These are phyloP conservation scores for Phalaenopsis equestris DNA, from an alignment of 106 monocot species.

Conservation along the genomic window DNA sequence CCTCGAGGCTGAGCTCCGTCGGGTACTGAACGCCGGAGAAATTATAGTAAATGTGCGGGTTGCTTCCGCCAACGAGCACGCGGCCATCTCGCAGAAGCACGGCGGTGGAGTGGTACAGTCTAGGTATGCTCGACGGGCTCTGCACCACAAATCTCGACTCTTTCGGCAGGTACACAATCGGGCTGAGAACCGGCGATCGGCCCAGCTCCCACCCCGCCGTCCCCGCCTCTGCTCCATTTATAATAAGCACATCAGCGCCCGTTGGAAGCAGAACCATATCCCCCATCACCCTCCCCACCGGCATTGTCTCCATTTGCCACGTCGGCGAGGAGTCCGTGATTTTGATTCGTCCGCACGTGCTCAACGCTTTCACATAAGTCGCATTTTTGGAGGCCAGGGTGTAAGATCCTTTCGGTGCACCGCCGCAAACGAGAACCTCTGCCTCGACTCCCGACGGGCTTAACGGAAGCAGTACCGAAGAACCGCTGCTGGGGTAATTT, in stretches of 20 bases:
- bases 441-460: conserved; percentile 16
- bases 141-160: conserved; percentile 31
- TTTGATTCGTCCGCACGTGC: conserved; percentile 20
- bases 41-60: conserved; percentile 45
- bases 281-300: conserved; percentile 25
- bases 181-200: conserved; percentile 25
- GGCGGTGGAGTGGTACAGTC: conserved; percentile 57
- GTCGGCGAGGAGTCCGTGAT: conserved; percentile 16
- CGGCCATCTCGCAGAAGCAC: conserved; percentile 52
- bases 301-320: conserved; percentile 26
- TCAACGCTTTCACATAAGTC: conserved; percentile 15
- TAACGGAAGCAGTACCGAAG: conserved; percentile 57
- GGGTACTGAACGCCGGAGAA: conserved; percentile 52
- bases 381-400: neutral
- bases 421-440: conserved; percentile 58
- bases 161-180: conserved; percentile 29
- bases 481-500: conserved; percentile 68
- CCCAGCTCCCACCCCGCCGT: conserved; percentile 56
- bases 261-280: conserved; percentile 60
- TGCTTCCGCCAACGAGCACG: conserved; percentile 65
- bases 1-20: conserved; percentile 62
- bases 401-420: conserved; percentile 33
- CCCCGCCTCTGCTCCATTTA: conserved; percentile 42
- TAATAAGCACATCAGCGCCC: conserved; percentile 34
- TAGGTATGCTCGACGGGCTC: conserved; percentile 13